Percentiles rank a stretch among this genome's conserved stretches.
Evolutionary conservation across 441 rosid genomes (phyloP).

Genomic region (Raphanus hybrid): DNA sequence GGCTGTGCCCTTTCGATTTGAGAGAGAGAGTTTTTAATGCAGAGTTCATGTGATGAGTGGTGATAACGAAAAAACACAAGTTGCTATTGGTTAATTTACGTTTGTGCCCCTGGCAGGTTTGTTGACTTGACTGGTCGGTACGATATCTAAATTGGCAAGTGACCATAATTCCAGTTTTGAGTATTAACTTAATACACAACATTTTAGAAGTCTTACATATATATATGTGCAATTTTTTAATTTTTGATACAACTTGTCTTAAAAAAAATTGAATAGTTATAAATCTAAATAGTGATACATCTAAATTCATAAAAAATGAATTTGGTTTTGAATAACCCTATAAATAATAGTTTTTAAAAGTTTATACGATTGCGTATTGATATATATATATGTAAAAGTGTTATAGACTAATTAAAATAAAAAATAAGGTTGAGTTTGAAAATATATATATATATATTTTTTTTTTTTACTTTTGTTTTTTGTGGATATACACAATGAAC

Average conservation of each 20-base stretch:
- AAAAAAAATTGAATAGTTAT: too few species aligned
- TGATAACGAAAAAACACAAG: not conserved
- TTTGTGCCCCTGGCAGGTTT: not conserved
- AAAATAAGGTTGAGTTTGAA: not conserved
- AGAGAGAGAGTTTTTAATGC: not conserved
- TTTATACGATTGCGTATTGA: not conserved
- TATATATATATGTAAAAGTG: not conserved
- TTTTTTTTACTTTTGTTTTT: too few species aligned
- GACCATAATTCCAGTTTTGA: not conserved
- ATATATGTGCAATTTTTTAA: not conserved
- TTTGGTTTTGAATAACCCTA: not conserved
- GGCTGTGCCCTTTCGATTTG: not conserved
- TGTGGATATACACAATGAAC: not conserved
- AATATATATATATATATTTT: too few species aligned
- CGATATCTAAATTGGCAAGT: not conserved
- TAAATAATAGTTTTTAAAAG: too few species aligned
- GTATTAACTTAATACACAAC: not conserved
- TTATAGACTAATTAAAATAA: too few species aligned
- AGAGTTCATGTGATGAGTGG: conserved; percentile 8
- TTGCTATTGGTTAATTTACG: not conserved
- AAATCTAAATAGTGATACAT: not conserved
- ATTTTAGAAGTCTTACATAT: not conserved
- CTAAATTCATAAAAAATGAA: not conserved
- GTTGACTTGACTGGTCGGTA: not conserved
- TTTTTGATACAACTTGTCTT: too few species aligned